phyloP scores from a whole-genome alignment of 257 asterid species.

The Capsicum pubescens region DNA sequence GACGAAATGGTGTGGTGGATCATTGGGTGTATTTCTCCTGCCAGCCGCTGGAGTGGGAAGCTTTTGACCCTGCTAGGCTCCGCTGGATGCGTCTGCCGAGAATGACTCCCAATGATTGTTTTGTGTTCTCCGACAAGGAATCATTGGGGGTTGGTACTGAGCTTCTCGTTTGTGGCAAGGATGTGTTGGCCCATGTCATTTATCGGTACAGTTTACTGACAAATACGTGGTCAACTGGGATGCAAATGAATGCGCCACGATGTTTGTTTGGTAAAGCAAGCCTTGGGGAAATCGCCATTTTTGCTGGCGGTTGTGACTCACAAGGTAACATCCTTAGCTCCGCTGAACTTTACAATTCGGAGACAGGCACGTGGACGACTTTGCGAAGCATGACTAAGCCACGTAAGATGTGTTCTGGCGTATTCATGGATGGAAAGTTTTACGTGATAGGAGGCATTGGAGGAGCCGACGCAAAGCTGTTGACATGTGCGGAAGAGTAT shows the following conservation, averaged over 20 bases:
- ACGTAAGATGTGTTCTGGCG: conserved; percentile 88
- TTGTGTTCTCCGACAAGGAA: conserved; percentile 80
- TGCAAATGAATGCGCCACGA: conserved; percentile 79
- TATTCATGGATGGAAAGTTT: conserved; percentile 75
- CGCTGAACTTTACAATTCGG: conserved; percentile 71
- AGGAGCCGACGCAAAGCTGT: conserved; percentile 50
- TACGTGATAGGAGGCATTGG: conserved; percentile 78
- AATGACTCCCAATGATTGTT: conserved; percentile 74
- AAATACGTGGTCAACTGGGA: conserved; percentile 84
- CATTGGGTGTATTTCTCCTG: conserved; percentile 98
- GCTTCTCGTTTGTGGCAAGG: conserved; percentile 90
- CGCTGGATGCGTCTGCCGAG: conserved; percentile 92
- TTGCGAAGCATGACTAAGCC: conserved; percentile 78
- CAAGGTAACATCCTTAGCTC: conserved; percentile 50
- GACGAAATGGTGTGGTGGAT: conserved; percentile 65
- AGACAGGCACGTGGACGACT: conserved; percentile 55
- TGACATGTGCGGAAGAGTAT: conserved; percentile 61
- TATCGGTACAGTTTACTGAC: conserved; percentile 80
- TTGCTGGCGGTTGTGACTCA: conserved; percentile 91
- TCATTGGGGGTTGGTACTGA: conserved; percentile 96
- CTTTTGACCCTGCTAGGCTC: conserved; percentile 83
- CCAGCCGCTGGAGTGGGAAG: conserved; percentile 93
- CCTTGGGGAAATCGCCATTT: conserved; percentile 75
- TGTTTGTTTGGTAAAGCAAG: conserved; percentile 90
- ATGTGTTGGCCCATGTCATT: conserved; percentile 67